Conservation (phyloP, 1,139 yeast genomes). For the Entelexis sorbosivorans region DNA sequence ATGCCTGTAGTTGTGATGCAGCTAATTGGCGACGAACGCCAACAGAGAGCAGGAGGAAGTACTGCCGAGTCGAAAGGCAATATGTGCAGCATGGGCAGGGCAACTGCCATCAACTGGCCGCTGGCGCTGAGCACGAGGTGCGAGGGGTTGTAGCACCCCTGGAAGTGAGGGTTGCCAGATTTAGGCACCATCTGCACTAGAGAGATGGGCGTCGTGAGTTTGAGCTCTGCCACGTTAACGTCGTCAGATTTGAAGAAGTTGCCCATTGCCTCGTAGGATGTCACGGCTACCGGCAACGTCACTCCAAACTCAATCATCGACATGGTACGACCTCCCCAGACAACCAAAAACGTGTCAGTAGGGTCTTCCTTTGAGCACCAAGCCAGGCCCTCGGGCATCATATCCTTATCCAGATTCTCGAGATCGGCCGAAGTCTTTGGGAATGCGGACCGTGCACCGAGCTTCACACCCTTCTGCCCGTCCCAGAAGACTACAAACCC, state of each 20-base stretch:
- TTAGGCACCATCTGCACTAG: constrained; percentile 40
- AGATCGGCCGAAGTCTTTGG: constrained; percentile 56
- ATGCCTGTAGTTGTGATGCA: constrained; percentile 44
- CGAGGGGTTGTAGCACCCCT: constrained; percentile 32
- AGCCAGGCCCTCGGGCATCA: constrained; percentile 15
- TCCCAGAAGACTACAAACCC: constrained; percentile 91
- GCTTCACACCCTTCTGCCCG: constrained; percentile 56
- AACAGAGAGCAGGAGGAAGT: constrained; percentile 68
- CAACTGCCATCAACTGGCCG: constrained; percentile 30
- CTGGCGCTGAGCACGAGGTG: constrained; percentile 45
- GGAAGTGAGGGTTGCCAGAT: constrained; percentile 38
- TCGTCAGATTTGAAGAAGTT: constrained; percentile 47
- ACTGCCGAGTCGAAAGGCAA: constrained; percentile 46
- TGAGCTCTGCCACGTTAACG: constrained; percentile 49
- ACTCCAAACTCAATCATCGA: constrained; percentile 66
- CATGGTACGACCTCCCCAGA: constrained; percentile 58
- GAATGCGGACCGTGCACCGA: constrained; percentile 50
- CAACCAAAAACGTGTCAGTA: constrained; percentile 66
- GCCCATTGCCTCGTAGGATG: constrained; percentile 76
- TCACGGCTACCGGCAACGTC: constrained; percentile 66
- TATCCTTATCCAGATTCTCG: constrained; percentile 14
- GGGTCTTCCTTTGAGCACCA: constrained; percentile 23
- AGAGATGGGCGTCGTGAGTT: constrained; percentile 37
- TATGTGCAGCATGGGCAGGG: constrained; percentile 48
- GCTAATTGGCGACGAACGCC: constrained; percentile 68